Percentiles rank a stretch among this genome's conserved stretches.
These are phyloP conservation scores for Erysimum pusillum DNA, from an alignment of 441 rosid species.

Conservation along the genomic window DNA sequence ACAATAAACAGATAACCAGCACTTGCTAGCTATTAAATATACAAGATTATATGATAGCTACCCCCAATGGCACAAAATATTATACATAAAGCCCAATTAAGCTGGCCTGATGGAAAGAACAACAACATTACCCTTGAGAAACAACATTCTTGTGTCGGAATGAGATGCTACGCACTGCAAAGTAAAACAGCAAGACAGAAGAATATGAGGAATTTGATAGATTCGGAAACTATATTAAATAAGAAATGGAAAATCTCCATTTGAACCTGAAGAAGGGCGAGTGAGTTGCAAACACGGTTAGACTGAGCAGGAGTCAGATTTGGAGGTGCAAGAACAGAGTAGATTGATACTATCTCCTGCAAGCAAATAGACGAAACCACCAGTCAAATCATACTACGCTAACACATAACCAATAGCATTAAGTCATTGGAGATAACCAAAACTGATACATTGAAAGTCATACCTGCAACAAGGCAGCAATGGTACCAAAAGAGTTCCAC, in stretches of 20 bases:
- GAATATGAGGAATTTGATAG: constrained; percentile 31
- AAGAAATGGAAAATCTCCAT: constrained; percentile 17
- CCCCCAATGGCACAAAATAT: not conserved
- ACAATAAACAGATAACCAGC: constrained; percentile 7
- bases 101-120: constrained; percentile 26
- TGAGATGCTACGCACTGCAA: constrained; percentile 97
- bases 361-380: constrained; percentile 39
- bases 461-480: constrained; percentile 75
- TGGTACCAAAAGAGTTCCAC: constrained; percentile 70
- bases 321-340: constrained; percentile 96
- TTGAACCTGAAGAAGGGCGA: constrained; percentile 96
- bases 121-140: constrained; percentile 85
- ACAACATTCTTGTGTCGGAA: constrained; percentile 93
- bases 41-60: not conserved
- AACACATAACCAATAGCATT: not conserved
- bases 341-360: constrained; percentile 97
- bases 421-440: constrained; percentile 23
- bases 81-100: constrained; percentile 19
- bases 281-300: constrained; percentile 97
- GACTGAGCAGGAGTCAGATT: constrained; percentile 92
- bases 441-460: constrained; percentile 42
- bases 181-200: constrained; percentile 11
- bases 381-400: constrained; percentile 7
- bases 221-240: constrained; percentile 13
- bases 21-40: not conserved